phyloP scores from a whole-genome alignment of 345 rosid species.

The Pistacia integerrima region DNA sequence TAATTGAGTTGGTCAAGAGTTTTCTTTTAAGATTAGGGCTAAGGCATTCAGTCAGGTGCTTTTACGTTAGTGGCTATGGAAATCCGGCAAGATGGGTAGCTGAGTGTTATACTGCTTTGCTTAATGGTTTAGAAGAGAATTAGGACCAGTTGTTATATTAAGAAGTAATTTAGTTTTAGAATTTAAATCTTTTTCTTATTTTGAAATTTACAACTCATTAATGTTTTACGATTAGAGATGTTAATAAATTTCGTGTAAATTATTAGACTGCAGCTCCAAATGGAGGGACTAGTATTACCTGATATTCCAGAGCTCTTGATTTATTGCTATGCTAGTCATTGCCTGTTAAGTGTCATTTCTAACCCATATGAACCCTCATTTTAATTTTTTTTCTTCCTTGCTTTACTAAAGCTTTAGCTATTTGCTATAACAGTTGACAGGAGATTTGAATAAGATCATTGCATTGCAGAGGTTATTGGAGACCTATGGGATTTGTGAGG shows the following conservation, averaged over 20 bases:
- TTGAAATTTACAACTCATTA: not conserved
- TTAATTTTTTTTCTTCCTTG: not conserved
- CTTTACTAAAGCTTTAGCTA: not conserved
- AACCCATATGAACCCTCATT: not conserved
- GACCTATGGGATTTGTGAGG: constrained; percentile 77
- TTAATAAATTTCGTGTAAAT: not conserved
- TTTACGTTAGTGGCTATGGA: no score
- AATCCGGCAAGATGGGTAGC: no score
- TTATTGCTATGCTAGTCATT: not conserved
- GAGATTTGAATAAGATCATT: constrained; percentile 64
- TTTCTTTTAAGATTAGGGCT: not conserved
- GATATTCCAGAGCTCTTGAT: not conserved
- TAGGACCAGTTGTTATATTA: no score
- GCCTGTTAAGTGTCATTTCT: not conserved
- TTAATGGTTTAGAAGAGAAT: no score
- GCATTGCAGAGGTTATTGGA: constrained; percentile 62
- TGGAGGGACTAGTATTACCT: not conserved
- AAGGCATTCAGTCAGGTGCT: no score
- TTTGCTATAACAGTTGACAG: constrained; percentile 51
- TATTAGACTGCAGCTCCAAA: not conserved
- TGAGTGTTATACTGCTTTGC: no score
- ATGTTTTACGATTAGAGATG: not conserved
- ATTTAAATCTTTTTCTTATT: not conserved
- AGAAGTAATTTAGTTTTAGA: not conserved
- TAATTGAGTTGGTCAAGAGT: not conserved